Evolutionary conservation across 768 basidiomycete genomes (phyloP).

Genomic region (Kwoniella shandongensis): DNA sequence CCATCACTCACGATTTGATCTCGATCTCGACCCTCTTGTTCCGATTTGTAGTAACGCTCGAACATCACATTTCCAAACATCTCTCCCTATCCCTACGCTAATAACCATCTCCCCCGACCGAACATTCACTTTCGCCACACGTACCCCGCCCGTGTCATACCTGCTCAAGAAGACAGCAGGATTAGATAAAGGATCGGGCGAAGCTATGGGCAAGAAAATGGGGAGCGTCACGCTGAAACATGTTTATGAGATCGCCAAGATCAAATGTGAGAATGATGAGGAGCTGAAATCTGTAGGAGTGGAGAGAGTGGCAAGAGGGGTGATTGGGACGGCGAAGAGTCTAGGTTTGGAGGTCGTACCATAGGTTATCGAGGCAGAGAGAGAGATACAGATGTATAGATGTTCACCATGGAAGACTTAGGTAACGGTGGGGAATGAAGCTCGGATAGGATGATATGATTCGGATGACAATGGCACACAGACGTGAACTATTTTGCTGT

Average conservation of each 20-base stretch:
- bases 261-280: slow-evolving; percentile 80
- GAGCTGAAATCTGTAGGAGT: slow-evolving; percentile 81
- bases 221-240: slow-evolving; percentile 80
- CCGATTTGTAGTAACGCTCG: slow-evolving; percentile 69
- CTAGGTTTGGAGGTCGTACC: slow-evolving; percentile 87
- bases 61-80: slow-evolving; percentile 80
- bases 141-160: slow-evolving; percentile 77
- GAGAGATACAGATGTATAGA: too few species aligned
- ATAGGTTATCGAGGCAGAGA: slow-evolving; percentile 49
- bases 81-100: slow-evolving; percentile 84
- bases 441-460: too few species aligned
- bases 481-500: too few species aligned
- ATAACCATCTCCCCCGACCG: slow-evolving; percentile 94
- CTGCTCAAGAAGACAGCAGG: slow-evolving; percentile 88
- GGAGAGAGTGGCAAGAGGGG: slow-evolving; percentile 81
- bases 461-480: too few species aligned
- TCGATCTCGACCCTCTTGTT: not conserved
- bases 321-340: slow-evolving; percentile 83
- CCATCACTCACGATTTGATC: not conserved
- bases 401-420: too few species aligned
- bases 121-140: slow-evolving; percentile 87
- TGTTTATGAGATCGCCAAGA: slow-evolving; percentile 97
- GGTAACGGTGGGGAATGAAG: too few species aligned
- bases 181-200: slow-evolving; percentile 81
- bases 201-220: slow-evolving; percentile 20